Percentiles rank a stretch among this genome's conserved stretches.
phyloP scores from a whole-genome alignment of 768 basidiomycete genomes.

The Kwoniella europaea region DNA sequence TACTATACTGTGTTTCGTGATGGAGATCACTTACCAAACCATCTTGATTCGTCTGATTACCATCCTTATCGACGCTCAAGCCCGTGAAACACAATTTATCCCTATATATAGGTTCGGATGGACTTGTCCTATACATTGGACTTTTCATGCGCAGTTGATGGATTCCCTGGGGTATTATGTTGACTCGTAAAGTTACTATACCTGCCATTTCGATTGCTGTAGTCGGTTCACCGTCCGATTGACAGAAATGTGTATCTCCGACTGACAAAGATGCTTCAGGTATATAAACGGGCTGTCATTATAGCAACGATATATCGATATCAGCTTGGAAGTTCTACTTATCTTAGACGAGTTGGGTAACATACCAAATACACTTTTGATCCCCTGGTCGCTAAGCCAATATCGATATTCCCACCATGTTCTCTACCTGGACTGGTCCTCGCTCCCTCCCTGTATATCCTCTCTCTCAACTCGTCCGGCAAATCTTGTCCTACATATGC shows the following conservation, averaged over 20 bases:
- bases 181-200: slow-evolving; percentile 72
- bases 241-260: slow-evolving; percentile 79
- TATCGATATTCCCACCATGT: slow-evolving; percentile 72
- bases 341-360: background rate
- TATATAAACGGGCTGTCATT: slow-evolving; percentile 77
- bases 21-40: slow-evolving; percentile 44
- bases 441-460: slow-evolving; percentile 71
- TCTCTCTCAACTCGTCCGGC: slow-evolving; percentile 61
- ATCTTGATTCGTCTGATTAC: slow-evolving; percentile 58
- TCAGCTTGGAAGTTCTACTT: background rate
- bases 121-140: slow-evolving; percentile 72
- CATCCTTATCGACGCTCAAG: slow-evolving; percentile 65
- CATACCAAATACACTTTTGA: slow-evolving; percentile 35
- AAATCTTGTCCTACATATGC: slow-evolving; percentile 75
- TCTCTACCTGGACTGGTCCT: slow-evolving; percentile 77
- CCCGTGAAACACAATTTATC: slow-evolving; percentile 79
- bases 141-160: slow-evolving; percentile 75
- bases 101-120: slow-evolving; percentile 70
- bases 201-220: slow-evolving; percentile 83
- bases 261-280: slow-evolving; percentile 77
- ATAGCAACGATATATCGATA: too few relatives aligned
- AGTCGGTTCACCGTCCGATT: slow-evolving; percentile 66
- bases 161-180: slow-evolving; percentile 74
- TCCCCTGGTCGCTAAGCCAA: slow-evolving; percentile 66
- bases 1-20: too few relatives aligned